Evolutionary conservation across 768 basidiomycete genomes (phyloP).

Genomic region (Podaxis sp.): DNA sequence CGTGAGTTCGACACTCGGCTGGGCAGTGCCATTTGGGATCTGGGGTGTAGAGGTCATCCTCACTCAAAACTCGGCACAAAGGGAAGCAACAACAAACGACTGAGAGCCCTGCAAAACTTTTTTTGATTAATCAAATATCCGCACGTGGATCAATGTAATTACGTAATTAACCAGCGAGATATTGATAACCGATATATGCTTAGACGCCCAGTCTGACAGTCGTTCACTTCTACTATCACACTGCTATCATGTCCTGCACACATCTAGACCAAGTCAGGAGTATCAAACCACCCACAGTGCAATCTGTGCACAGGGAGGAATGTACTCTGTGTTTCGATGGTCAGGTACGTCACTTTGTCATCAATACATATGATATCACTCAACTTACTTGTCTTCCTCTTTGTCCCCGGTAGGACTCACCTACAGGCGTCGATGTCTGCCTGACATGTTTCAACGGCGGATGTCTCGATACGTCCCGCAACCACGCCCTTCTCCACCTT

Average conservation of each 20-base stretch:
- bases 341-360: conserved; percentile 52
- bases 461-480: conserved; percentile 60
- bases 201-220: background rate
- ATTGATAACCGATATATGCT: background rate
- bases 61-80: too few relatives aligned
- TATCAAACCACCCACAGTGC: conserved; percentile 58
- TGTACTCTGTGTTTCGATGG: conserved; percentile 97
- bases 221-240: background rate
- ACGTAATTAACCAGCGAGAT: background rate
- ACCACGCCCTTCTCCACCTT: conserved; percentile 75
- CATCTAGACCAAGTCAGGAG: conserved; percentile 52
- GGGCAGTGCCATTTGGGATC: conserved; percentile 53
- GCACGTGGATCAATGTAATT: background rate
- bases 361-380: background rate
- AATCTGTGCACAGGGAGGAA: conserved; percentile 86
- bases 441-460: conserved; percentile 93
- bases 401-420: conserved; percentile 51
- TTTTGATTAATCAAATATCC: background rate
- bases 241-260: conserved; percentile 42
- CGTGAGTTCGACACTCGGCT: conserved; percentile 34
- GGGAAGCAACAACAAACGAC: too few relatives aligned
- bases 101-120: too few relatives aligned
- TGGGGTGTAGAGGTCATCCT: too few relatives aligned
- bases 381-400: background rate
- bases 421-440: conserved; percentile 85